A percentile compares a stretch with the other conserved stretches of the same genome.
phyloP scores from a whole-genome alignment of 1,284 basidiomycete genomes.

The Stygiomarasmius scandens region DNA sequence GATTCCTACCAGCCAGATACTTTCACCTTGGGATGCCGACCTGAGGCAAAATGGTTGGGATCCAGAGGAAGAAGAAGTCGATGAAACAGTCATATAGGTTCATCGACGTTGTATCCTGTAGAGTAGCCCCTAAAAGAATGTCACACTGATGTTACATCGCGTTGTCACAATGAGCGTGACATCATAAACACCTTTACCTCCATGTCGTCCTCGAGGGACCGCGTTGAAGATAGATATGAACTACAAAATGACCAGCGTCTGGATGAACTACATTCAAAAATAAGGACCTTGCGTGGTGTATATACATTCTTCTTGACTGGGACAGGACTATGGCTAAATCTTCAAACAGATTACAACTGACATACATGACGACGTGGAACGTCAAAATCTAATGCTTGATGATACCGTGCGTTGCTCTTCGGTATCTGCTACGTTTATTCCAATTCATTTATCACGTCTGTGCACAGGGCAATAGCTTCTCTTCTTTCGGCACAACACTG shows the following conservation, averaged over 20 bases:
- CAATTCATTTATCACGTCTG: not conserved
- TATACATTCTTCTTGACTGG: constrained; percentile 26
- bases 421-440: not conserved
- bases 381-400: constrained; percentile 78
- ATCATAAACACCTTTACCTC: constrained; percentile 1
- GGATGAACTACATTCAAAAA: constrained; percentile 81
- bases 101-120: too few species aligned
- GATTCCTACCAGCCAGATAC: too few species aligned
- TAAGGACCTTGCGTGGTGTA: constrained; percentile 76
- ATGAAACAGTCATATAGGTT: not conserved
- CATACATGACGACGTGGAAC: constrained; percentile 78
- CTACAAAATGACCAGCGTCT: constrained; percentile 78
- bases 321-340: not conserved
- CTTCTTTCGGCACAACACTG: constrained; percentile 61
- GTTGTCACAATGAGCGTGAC: not conserved
- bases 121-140: too few species aligned
- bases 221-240: constrained; percentile 73
- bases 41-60: constrained; percentile 6
- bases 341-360: constrained; percentile 69
- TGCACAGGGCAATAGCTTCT: constrained; percentile 64
- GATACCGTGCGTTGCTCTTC: constrained; percentile 58
- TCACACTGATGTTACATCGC: not conserved
- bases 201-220: constrained; percentile 38
- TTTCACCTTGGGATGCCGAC: constrained; percentile 5
- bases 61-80: constrained; percentile 2